A percentile compares a stretch with the other conserved stretches of the same genome.
These are phyloP conservation scores for Nicotiana undulata DNA, from an alignment of 257 asterid genomes.

Conservation along the genomic window DNA sequence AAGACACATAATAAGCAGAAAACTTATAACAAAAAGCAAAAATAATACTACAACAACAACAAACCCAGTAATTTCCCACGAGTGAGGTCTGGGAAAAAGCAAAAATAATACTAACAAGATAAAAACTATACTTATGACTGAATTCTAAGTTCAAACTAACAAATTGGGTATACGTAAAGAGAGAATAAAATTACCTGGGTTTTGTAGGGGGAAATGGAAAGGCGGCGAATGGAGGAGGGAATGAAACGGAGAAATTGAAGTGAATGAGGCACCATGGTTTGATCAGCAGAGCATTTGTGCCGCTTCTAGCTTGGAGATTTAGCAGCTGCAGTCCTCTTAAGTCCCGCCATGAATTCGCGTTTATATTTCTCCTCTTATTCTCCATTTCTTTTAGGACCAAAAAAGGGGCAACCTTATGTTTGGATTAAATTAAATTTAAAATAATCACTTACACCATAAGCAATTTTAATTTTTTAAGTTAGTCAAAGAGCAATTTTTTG, in stretches of 20 bases:
- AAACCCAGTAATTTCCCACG: no score
- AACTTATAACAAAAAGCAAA: neutral
- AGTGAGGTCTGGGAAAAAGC: neutral
- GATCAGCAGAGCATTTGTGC: neutral
- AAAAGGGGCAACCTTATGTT: neutral
- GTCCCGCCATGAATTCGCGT: neutral
- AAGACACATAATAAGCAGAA: neutral
- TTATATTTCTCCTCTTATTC: neutral
- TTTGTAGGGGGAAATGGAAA: slow-evolving; percentile 21
- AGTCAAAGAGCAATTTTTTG: no score
- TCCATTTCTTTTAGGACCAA: neutral
- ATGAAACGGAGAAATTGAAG: slow-evolving; percentile 20
- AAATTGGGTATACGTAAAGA: neutral
- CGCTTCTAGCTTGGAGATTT: neutral
- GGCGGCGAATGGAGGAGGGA: slow-evolving; percentile 14
- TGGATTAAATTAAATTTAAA: no score
- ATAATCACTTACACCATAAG: no score
- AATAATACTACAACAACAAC: neutral
- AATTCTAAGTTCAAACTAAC: neutral
- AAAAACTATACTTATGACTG: neutral
- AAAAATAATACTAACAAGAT: neutral
- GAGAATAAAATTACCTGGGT: slow-evolving; percentile 25
- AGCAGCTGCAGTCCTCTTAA: neutral
- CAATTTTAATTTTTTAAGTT: no score
- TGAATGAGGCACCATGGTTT: slow-evolving; percentile 21